These are phyloP conservation scores for Carex myosuroides DNA, from an alignment of 176 grass and related monocot genomes.

Conservation along the genomic window DNA sequence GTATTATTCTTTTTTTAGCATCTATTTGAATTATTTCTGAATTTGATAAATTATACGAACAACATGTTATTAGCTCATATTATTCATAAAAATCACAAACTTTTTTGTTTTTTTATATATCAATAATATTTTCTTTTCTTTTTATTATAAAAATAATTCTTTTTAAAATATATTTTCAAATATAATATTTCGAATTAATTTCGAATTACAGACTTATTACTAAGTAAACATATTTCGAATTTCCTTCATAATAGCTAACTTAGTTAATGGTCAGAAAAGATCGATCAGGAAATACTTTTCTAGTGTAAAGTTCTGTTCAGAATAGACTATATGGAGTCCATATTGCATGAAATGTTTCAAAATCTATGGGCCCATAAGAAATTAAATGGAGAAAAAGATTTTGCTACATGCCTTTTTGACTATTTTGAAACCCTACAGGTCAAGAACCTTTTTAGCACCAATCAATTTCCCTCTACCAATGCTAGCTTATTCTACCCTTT, in stretches of 20 bases:
- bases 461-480: conserved; percentile 10
- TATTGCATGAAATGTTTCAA: conserved; percentile 15
- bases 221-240: neutral
- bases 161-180: too few relatives aligned
- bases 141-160: too few relatives aligned
- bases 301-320: conserved; percentile 5
- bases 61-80: too few relatives aligned
- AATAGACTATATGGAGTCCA: neutral
- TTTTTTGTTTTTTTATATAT: too few relatives aligned
- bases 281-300: neutral
- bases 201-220: neutral
- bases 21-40: too few relatives aligned
- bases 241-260: neutral
- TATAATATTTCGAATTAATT: neutral
- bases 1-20: too few relatives aligned
- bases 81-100: too few relatives aligned
- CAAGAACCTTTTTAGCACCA: conserved; percentile 21
- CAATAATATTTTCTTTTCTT: too few relatives aligned
- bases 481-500: conserved; percentile 2
- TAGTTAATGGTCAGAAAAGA: neutral
- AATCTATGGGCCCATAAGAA: conserved; percentile 25
- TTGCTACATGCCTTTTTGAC: conserved; percentile 32
- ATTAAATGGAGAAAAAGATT: neutral
- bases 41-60: too few relatives aligned
- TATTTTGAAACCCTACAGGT: conserved; percentile 20